phyloP scores from a whole-genome alignment of 306 rosid species.

The Quercus bicolor region DNA sequence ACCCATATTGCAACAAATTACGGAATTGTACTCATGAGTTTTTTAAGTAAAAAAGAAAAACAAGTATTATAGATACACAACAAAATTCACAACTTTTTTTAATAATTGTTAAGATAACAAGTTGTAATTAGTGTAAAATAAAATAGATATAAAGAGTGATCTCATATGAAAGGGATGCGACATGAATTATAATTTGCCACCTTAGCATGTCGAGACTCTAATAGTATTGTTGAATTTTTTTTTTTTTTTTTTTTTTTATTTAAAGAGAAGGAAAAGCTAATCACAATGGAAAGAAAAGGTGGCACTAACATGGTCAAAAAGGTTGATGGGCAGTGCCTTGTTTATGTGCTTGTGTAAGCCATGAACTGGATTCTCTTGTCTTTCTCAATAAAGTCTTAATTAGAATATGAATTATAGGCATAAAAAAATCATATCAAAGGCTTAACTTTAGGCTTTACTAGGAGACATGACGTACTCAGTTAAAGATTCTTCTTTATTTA shows the following conservation, averaged over 20 bases:
- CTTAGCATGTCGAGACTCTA: too few species aligned
- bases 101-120: too few species aligned
- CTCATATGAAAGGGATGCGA: too few species aligned
- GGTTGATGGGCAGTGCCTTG: slow-evolving; percentile 17
- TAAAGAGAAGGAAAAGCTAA: slow-evolving; percentile 6
- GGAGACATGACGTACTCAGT: slow-evolving; percentile 40
- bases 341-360: slow-evolving; percentile 39
- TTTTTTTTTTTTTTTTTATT: not conserved
- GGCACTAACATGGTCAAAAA: slow-evolving; percentile 70
- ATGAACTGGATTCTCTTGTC: slow-evolving; percentile 69
- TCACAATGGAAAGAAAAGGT: slow-evolving; percentile 18
- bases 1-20: too few species aligned
- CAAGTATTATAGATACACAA: too few species aligned
- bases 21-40: too few species aligned
- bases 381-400: slow-evolving; percentile 36
- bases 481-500: slow-evolving; percentile 52
- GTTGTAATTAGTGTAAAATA: too few species aligned
- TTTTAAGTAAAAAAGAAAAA: too few species aligned
- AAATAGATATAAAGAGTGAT: too few species aligned
- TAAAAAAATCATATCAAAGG: slow-evolving; percentile 33
- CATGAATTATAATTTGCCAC: too few species aligned
- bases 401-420: slow-evolving; percentile 3
- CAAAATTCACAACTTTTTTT: too few species aligned
- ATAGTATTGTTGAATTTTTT: too few species aligned
- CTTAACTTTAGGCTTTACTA: slow-evolving; percentile 46